Conservation (phyloP, 2,329 filamentous ascomycete genomes). For the Verticillium klebahnii region DNA sequence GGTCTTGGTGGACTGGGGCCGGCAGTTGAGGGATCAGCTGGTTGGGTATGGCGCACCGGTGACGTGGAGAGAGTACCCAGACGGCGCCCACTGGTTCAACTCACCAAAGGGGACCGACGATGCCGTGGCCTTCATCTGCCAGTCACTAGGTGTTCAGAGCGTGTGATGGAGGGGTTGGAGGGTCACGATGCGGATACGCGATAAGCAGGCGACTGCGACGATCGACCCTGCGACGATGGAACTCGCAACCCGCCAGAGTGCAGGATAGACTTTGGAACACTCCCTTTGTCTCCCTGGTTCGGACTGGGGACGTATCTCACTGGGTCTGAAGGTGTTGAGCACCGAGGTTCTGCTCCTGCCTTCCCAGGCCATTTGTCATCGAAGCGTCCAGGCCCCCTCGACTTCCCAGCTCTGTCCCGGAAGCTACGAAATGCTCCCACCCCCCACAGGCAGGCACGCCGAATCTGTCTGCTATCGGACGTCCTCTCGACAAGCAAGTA, state of each 20-base stretch:
- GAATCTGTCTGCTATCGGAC: too few species aligned
- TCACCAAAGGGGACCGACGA: slow-evolving; percentile 38
- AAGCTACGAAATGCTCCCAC: too few species aligned
- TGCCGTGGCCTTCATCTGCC: slow-evolving; percentile 14
- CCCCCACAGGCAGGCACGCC: too few species aligned
- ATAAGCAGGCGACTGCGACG: neutral
- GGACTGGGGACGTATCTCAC: too few species aligned
- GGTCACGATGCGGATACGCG: neutral
- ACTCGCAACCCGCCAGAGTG: neutral
- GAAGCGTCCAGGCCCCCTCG: too few species aligned
- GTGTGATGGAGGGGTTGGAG: neutral
- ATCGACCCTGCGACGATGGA: neutral
- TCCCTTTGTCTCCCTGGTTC: neutral
- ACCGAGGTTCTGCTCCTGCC: too few species aligned
- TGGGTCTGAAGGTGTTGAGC: too few species aligned
- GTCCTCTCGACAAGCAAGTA: too few species aligned
- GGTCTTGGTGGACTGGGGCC: slow-evolving; percentile 31
- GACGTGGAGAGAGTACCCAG: slow-evolving; percentile 33
- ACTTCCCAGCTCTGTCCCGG: too few species aligned
- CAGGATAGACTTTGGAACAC: neutral
- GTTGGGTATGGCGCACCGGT: slow-evolving; percentile 30
- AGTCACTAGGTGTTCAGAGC: neutral
- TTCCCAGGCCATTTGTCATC: too few species aligned
- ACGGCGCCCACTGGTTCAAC: slow-evolving; percentile 41
- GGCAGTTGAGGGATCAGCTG: slow-evolving; percentile 27